phyloP scores from a whole-genome alignment of 306 rosid species.

The Oxytropis ochrocephala region DNA sequence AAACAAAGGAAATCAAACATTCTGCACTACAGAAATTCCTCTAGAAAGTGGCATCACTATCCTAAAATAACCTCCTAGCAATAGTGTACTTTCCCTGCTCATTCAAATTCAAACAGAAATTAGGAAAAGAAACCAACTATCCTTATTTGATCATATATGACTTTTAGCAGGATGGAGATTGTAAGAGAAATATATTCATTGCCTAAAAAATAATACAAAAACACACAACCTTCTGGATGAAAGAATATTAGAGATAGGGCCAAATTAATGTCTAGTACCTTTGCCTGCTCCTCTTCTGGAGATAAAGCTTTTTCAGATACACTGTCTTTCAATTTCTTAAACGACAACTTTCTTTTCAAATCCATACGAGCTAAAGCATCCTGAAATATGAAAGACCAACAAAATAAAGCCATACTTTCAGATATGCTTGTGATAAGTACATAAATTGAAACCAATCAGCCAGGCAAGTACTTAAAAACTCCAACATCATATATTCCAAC shows the following conservation, averaged over 20 bases:
- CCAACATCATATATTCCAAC: neutral
- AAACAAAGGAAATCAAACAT: neutral
- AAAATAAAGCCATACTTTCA: neutral
- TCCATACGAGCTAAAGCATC: constrained; percentile 10
- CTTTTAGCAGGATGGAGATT: neutral
- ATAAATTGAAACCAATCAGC: neutral
- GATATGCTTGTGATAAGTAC: neutral
- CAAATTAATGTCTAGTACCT: constrained; percentile 36
- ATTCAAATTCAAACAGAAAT: neutral
- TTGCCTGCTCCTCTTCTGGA: constrained; percentile 44
- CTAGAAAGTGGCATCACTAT: neutral
- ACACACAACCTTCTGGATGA: neutral
- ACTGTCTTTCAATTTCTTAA: constrained; percentile 30
- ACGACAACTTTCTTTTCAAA: constrained; percentile 41
- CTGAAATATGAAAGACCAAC: constrained; percentile 24
- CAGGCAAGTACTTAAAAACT: neutral
- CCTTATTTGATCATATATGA: neutral
- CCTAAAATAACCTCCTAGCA: neutral
- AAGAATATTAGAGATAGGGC: neutral
- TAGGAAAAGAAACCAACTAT: neutral
- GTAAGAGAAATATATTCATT: neutral
- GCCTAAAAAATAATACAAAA: neutral
- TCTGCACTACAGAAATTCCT: neutral
- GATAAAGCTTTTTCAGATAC: constrained; percentile 36
- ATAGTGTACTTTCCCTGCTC: neutral